Evolutionary conservation across 106 monocot genomes (phyloP).

Genomic region (Dendrobium chrysotoxum): DNA sequence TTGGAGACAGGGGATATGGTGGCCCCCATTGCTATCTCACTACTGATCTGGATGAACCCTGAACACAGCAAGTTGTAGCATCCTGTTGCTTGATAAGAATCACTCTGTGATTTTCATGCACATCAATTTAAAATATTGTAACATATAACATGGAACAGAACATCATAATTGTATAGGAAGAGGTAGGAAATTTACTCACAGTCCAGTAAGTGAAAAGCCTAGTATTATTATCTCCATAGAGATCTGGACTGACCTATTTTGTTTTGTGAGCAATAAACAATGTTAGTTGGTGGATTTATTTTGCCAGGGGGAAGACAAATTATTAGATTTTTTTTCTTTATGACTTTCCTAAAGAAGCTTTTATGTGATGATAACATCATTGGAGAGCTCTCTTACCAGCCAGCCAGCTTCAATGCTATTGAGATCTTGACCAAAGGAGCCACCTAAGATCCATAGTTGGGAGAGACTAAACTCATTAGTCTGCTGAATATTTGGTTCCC

Average conservation of each 20-base stretch:
- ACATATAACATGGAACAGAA: not conserved
- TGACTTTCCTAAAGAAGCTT: not conserved
- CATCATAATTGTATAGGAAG: not conserved
- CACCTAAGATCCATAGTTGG: slow-evolving; percentile 58
- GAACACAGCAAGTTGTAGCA: slow-evolving; percentile 84
- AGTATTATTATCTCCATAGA: slow-evolving; percentile 70
- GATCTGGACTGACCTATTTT: slow-evolving; percentile 65
- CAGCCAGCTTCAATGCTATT: slow-evolving; percentile 82
- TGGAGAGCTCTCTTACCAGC: slow-evolving; percentile 28
- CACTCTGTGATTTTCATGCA: slow-evolving; percentile 39
- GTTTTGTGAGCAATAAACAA: not conserved
- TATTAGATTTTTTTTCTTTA: not conserved
- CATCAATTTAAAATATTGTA: not conserved
- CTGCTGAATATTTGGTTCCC: slow-evolving; percentile 60
- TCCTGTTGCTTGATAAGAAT: slow-evolving; percentile 73
- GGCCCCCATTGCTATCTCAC: slow-evolving; percentile 70
- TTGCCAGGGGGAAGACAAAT: not conserved
- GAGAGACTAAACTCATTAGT: slow-evolving; percentile 73
- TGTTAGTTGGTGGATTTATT: not conserved
- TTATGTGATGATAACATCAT: not conserved
- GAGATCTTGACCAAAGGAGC: slow-evolving; percentile 63
- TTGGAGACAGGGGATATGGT: slow-evolving; percentile 63
- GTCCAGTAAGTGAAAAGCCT: slow-evolving; percentile 80
- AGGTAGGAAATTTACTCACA: slow-evolving; percentile 23
- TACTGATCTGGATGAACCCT: slow-evolving; percentile 70